Base-by-base conservation (phyloP, 2,329 filamentous ascomycete genomes). In the Didymella lethalis region DNA sequence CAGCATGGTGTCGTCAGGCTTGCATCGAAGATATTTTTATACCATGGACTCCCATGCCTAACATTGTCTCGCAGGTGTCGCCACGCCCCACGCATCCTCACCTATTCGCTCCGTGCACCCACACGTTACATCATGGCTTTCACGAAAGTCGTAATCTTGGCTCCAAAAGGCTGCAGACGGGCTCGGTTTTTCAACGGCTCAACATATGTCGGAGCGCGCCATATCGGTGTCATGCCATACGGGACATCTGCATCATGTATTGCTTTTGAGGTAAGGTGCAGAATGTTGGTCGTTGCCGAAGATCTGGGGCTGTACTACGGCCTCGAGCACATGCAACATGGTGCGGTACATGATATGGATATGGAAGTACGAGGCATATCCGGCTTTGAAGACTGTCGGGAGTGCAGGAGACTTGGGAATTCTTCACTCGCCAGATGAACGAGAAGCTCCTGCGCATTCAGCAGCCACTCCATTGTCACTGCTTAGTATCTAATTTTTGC, bases 1-100 rank as follows among this genome's bases (percentile, higher is more conserved):
- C 11, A 47, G 11, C 40, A 41, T 47, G 32, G 40, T 49, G 40
- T 59, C 34, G 28, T 18, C 41, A 28, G 12, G n/a, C n/a, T 10
- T 23, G 2, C 41, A 44, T 10, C 41, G 7, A 44, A 43, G 20
- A 26, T 11, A 41, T 23, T 25, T 20, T 5, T 7, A 25, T 41
- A 5, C 38, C 18, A 26, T 26, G 25, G 18, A 25, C 4, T 26
- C 7, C 12, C 23, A 25, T 20, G 23, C 8, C 20, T 14, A 26
- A 16, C 4, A 4, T 23, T 26, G 7, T 43, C 11, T 12, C 11
- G 4, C 40, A 11, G 12, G 23, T 2, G 23, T 23, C 23, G 23
- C 23, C 23, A 23, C 23, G 23, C 23, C 3, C 23, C 23, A 23
- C 31, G 12, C 31, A 14, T 4, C 12, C 10, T 7, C 38, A 41